Evolutionary conservation across 805 yeast species (phyloP).

Genomic region (Tetrapisispora arboricola): DNA sequence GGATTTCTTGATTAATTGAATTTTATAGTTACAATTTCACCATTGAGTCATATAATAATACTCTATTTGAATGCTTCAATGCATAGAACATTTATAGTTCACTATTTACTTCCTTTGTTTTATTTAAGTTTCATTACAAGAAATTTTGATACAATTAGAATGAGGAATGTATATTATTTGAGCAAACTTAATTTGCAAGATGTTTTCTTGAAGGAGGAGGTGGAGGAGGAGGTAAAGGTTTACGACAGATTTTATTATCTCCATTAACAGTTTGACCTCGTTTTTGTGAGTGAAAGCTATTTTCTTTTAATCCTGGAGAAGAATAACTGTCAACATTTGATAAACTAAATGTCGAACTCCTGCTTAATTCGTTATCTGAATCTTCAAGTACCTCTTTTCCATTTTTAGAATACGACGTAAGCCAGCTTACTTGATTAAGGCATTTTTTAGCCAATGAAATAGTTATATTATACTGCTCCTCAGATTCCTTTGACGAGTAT

Average conservation of each 20-base stretch:
- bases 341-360: slow-evolving; percentile 1
- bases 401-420: slow-evolving; percentile 6
- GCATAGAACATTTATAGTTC: no score
- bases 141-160: no score
- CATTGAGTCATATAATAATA: no score
- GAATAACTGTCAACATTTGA: slow-evolving; percentile 3
- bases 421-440: slow-evolving; percentile 28
- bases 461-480: slow-evolving; percentile 29
- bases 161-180: not conserved
- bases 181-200: not conserved
- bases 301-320: slow-evolving; percentile 2
- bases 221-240: slow-evolving; percentile 29
- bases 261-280: slow-evolving; percentile 6
- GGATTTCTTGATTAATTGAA: no score
- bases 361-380: slow-evolving; percentile 4
- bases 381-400: slow-evolving; percentile 5
- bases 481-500: slow-evolving; percentile 14
- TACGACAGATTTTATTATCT: slow-evolving; percentile 25
- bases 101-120: no score
- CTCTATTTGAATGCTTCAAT: no score
- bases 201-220: slow-evolving; percentile 28
- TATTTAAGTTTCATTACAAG: no score
- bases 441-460: slow-evolving; percentile 34
- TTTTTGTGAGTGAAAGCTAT: slow-evolving; percentile 8
- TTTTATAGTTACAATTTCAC: no score